These are phyloP conservation scores for Malus hybrid DNA, from an alignment of 331 rosid species.

Conservation along the genomic window DNA sequence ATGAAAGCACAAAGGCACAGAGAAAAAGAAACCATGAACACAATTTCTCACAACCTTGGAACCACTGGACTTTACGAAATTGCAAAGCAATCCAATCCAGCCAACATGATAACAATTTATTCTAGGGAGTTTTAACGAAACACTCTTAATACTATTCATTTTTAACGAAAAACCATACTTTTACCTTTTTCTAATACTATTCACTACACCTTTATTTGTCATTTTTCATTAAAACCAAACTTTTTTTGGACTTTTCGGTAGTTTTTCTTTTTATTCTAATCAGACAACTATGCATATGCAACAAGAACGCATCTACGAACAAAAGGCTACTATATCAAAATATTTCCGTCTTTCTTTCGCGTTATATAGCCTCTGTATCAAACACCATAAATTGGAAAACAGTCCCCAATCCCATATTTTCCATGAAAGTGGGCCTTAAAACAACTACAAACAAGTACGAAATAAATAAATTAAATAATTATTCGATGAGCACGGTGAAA, in stretches of 20 bases:
- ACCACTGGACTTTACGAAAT: neutral
- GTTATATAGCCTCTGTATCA: neutral
- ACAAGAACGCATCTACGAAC: neutral
- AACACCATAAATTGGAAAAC: neutral
- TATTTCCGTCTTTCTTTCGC: neutral
- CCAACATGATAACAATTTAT: neutral
- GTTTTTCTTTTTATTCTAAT: neutral
- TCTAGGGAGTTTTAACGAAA: too few relatives aligned
- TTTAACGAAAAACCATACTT: too few relatives aligned
- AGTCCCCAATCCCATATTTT: neutral
- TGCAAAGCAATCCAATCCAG: neutral
- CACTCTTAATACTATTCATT: too few relatives aligned
- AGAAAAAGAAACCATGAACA: neutral
- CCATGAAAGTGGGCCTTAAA: neutral
- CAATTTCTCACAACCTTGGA: neutral
- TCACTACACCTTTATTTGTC: too few relatives aligned
- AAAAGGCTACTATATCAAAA: neutral
- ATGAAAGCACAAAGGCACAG: neutral
- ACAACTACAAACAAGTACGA: too few relatives aligned
- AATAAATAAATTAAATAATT: too few relatives aligned
- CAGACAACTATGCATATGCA: neutral
- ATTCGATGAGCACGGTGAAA: too few relatives aligned
- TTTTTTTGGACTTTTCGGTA: too few relatives aligned
- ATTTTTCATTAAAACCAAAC: too few relatives aligned
- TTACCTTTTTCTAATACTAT: too few relatives aligned